A percentile compares a stretch with the other conserved stretches of the same genome.
phyloP scores from a whole-genome alignment of 495 filamentous ascomycete genomes.

The Podospora anserina region DNA sequence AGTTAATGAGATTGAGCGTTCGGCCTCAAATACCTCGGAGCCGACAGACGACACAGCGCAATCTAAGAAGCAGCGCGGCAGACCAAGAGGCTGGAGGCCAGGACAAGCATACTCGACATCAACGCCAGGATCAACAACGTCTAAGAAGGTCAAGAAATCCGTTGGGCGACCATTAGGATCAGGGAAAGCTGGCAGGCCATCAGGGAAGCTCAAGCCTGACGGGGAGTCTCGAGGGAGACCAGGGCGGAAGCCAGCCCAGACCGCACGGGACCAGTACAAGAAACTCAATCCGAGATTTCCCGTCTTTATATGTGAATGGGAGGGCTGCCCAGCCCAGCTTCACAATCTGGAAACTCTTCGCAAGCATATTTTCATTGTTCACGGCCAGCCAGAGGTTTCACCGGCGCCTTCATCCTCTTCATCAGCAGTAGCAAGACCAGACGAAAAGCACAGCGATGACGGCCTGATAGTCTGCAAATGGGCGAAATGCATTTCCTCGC shows the following conservation, averaged over 20 bases:
- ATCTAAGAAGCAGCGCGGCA: slow-evolving; percentile 32
- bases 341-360: slow-evolving; percentile 71
- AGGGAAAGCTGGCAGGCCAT: neutral
- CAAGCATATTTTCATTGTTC: slow-evolving; percentile 62
- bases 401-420: neutral
- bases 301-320: slow-evolving; percentile 38
- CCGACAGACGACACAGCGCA: slow-evolving; percentile 8
- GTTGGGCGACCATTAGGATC: neutral
- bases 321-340: slow-evolving; percentile 60
- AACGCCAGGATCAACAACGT: slow-evolving; percentile 8
- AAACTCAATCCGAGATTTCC: slow-evolving; percentile 27
- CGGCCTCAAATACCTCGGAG: neutral
- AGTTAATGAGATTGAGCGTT: neutral
- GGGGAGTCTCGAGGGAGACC: slow-evolving; percentile 21
- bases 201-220: neutral
- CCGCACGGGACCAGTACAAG: slow-evolving; percentile 27
- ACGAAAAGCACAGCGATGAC: neutral
- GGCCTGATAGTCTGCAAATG: slow-evolving; percentile 33
- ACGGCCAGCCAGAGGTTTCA: slow-evolving; percentile 24
- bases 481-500: slow-evolving; percentile 29
- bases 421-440: neutral
- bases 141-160: slow-evolving; percentile 18
- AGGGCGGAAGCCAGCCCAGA: slow-evolving; percentile 22
- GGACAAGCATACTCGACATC: slow-evolving; percentile 16
- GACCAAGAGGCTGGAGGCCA: slow-evolving; percentile 30